Evolutionary conservation across 2,329 filamentous ascomycete species (phyloP), one percentile per base, ranked within the genome.

Genomic region (Cladosporium colombiae): DNA sequence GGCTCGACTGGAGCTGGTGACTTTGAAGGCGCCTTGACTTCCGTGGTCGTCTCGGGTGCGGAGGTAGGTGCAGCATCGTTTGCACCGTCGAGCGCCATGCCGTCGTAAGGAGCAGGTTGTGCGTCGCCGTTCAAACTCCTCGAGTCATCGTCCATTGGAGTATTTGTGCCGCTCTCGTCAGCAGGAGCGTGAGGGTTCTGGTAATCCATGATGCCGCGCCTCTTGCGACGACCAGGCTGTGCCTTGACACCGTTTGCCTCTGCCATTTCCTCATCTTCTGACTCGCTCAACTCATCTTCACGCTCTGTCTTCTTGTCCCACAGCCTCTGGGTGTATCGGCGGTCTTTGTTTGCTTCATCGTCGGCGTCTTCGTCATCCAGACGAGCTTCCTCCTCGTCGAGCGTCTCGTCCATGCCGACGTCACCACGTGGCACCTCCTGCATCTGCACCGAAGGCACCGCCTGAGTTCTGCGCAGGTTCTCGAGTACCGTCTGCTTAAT

Each of bases 201-300:
- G 73, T 84, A 85, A 70, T 88, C 87, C 77, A 85, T 85, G 65
- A 89, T 87, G 66, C 89, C 86, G 58, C 85, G 80, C 68, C 83
- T 77, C 69, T 82, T 82, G 60, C 78, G 74, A 21, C 72, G 74
- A 44, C 80, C 80, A 14, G 74, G 73, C 70, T 88, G 85, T 56
- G 78, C 78, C 61, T 86, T 88, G 49, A 93, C 85, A 18, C 93
- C 94, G 70, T 95, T 92, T 44, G 85, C 84, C 50, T 83, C 82
- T 50, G 86, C 86, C 78, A 92, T 87, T 13, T 96, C 92, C 72
- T 98, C 94, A 67, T 97, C 92, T 67, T 96, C 93, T 69, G 91
- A 96, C 52, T 95, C 91, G 23, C 63, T 65, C 40, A 93, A 87
- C 75, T 97, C 94, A 71, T 91, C 91, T 8, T 91, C 87, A 14